Percentiles rank a stretch among this genome's conserved stretches.
Conservation (phyloP, 768 basidiomycete genomes). For the Phaeotremella skinneri region DNA sequence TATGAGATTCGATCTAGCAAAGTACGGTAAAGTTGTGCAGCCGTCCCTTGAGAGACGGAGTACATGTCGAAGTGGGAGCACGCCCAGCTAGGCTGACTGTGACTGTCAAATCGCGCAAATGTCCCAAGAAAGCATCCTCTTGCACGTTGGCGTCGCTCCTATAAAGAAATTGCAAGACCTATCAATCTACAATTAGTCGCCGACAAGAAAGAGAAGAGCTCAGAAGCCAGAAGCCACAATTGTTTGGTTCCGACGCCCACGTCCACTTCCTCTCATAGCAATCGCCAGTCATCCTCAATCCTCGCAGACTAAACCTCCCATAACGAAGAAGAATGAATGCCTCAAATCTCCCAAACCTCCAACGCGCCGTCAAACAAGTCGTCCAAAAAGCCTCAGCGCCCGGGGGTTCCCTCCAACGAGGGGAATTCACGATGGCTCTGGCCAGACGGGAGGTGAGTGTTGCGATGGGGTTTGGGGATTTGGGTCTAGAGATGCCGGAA, state of each 20-base stretch:
- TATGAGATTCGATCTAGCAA: no score
- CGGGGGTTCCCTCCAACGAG: conserved; percentile 24
- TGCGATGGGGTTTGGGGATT: conserved; percentile 20
- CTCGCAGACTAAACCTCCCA: not conserved
- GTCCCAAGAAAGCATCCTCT: no score
- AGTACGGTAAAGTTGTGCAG: no score
- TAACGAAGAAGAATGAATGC: conserved; percentile 20
- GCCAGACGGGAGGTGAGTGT: conserved; percentile 20
- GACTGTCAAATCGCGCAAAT: no score
- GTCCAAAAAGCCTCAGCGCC: conserved; percentile 23
- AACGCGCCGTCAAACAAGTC: not conserved
- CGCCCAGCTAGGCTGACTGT: no score
- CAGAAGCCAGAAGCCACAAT: not conserved
- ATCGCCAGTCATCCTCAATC: not conserved
- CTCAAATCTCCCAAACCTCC: conserved; percentile 19
- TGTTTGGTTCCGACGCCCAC: not conserved
- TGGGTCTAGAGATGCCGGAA: conserved; percentile 15
- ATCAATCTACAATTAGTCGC: no score
- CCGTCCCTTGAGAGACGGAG: no score
- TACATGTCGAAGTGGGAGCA: no score
- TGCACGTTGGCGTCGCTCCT: no score
- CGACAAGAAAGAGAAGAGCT: no score
- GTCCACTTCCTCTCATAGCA: not conserved
- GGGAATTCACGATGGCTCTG: conserved; percentile 24
- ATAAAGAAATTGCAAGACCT: no score